Conservation (phyloP, 2,329 filamentous ascomycete genomes). For the Venturia effusa region DNA sequence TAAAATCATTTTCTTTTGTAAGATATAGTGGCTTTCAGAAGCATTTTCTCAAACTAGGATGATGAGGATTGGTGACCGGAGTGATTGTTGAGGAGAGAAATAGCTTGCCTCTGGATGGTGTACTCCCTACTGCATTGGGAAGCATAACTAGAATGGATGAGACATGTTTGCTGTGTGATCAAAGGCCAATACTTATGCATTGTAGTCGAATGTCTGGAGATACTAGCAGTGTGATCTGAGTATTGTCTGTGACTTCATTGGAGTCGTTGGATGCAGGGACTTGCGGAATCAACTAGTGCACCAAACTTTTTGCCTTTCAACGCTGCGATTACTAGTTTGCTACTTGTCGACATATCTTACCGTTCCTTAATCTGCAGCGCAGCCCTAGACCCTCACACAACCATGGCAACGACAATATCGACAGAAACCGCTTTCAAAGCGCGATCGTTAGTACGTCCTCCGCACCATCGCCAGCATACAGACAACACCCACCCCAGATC, state of each 20-base stretch:
- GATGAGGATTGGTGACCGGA: background rate
- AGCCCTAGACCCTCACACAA: background rate
- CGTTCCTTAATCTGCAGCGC: background rate
- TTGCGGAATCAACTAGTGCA: background rate
- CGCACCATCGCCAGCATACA: background rate
- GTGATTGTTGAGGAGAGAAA: background rate
- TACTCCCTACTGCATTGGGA: background rate
- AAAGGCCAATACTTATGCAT: too few relatives aligned
- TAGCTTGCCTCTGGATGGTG: background rate
- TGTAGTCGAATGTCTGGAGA: background rate
- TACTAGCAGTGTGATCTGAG: background rate
- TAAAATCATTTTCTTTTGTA: slow-evolving; percentile 2
- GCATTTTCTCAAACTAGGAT: background rate
- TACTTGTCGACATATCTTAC: too few relatives aligned
- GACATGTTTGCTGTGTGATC: background rate
- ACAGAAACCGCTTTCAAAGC: slow-evolving; percentile 8
- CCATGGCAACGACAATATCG: slow-evolving; percentile 5
- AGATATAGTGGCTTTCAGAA: background rate
- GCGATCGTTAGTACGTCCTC: slow-evolving; percentile 10
- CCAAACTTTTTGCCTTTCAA: background rate
- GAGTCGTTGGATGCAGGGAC: background rate
- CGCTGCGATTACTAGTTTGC: background rate
- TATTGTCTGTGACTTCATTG: background rate
- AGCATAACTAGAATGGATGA: background rate
- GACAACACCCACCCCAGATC: background rate